Percentiles rank a stretch among this genome's conserved stretches.
phyloP scores from a whole-genome alignment of 345 rosid species.

The Camelina laxa region DNA sequence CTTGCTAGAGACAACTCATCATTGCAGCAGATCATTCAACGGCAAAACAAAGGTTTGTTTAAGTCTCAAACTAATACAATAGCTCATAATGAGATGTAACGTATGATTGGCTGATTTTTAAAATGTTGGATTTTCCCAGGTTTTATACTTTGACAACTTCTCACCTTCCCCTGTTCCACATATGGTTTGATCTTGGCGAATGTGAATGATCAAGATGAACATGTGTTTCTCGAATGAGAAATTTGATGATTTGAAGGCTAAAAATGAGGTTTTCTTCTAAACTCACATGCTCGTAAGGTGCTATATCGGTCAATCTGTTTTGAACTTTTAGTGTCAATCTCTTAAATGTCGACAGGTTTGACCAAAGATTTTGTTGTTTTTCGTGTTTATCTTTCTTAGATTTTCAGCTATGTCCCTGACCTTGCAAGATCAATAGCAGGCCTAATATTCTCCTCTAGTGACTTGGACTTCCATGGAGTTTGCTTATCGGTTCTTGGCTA shows the following conservation, averaged over 20 bases:
- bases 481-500: slow-evolving; percentile 76
- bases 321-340: slow-evolving; percentile 1
- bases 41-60: slow-evolving; percentile 70
- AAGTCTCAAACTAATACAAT: background rate
- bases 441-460: slow-evolving; percentile 71
- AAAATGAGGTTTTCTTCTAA: slow-evolving; percentile 64
- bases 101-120: slow-evolving; percentile 25
- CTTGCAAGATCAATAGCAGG: slow-evolving; percentile 85
- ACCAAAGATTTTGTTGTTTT: background rate
- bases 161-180: slow-evolving; percentile 57
- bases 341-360: background rate
- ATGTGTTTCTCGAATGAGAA: slow-evolving; percentile 65
- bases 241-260: slow-evolving; percentile 82
- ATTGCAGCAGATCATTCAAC: slow-evolving; percentile 51
- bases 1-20: slow-evolving; percentile 48
- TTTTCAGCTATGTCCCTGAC: slow-evolving; percentile 80
- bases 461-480: slow-evolving; percentile 69
- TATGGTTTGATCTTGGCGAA: slow-evolving; percentile 64
- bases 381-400: slow-evolving; percentile 46
- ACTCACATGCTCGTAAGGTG: slow-evolving; percentile 79
- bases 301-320: slow-evolving; percentile 1
- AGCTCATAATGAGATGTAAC: background rate
- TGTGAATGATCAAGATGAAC: slow-evolving; percentile 55
- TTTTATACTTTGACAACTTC: slow-evolving; percentile 73
- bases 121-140: slow-evolving; percentile 51